Base-by-base conservation (phyloP, 129 eudicot genomes). In the Flaveria robusta region DNA sequence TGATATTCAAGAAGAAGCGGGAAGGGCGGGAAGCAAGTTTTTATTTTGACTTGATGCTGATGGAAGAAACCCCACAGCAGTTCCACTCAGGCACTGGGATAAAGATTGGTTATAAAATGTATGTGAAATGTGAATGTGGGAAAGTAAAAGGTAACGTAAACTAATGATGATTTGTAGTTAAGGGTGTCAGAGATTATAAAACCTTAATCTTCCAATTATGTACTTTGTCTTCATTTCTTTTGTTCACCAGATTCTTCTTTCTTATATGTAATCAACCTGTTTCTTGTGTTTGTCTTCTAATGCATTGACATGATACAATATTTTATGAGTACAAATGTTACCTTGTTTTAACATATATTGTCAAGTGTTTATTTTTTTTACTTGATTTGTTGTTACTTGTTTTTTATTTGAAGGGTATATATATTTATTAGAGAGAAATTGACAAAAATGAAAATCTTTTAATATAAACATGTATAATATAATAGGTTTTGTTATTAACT, bases 131-230 rank as follows among this genome's bases (percentile, higher is more conserved):
- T 63, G 16, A 31, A 43, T 70, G 74, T 9, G 81, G 70, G 50
- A 78, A 78, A 80, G 79, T 80, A 72, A 73, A 80, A 80, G 83
- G 83, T 80, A 80, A 80, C 79, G 83, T 80, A 73, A 65, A 63
- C 64, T 80, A 80, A 73, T 78, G 54, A 78, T 79, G 73, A 79
- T 80, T 39, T 73, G 79, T 18, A 80, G 54, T 80, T 73, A 73
- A 73, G 74, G 60, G 69, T 73, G 83, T 80, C 83, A 73, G 83
- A 60, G 19, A 23, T 24, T 24, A 24, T 24, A 12, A 46, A 60
- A 43, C 71, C 47, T 52, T 72, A n/a, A 71, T 72, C 52, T 43
- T 72, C 71, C 26, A 15, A 20, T 43, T 74, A 26, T 55, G 67
- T 73, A 29, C 37, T 72, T 42, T 24, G 66, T 39, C 31, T 65